Conservation (phyloP, 495 filamentous ascomycete species). For the Alectoria sarmentosa region DNA sequence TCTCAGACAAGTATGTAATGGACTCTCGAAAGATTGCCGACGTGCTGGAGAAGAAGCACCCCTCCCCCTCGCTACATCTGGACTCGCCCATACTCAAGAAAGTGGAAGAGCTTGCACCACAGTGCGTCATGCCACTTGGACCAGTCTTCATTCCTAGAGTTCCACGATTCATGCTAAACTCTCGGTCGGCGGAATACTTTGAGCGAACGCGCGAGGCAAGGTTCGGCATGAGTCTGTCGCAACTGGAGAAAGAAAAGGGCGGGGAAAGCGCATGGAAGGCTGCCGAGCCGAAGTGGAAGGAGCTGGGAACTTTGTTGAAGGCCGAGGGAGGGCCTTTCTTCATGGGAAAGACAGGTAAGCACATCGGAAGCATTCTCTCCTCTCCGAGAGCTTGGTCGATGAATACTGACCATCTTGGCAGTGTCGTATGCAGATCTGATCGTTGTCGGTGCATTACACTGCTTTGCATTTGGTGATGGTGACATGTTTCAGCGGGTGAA, state of each 20-base stretch:
- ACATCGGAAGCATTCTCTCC: not conserved
- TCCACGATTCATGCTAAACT: slow-evolving; percentile 34
- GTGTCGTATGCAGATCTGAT: slow-evolving; percentile 36
- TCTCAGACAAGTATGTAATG: slow-evolving; percentile 49
- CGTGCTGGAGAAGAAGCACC: slow-evolving; percentile 45
- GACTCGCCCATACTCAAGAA: slow-evolving; percentile 37
- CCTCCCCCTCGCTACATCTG: slow-evolving; percentile 45
- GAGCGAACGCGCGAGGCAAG: slow-evolving; percentile 31
- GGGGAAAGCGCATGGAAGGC: slow-evolving; percentile 36
- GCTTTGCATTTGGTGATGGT: slow-evolving; percentile 31
- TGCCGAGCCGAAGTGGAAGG: slow-evolving; percentile 31
- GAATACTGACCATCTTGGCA: not conserved
- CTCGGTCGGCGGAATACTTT: slow-evolving; percentile 40
- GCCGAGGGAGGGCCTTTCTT: slow-evolving; percentile 47
- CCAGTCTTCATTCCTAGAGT: slow-evolving; percentile 34
- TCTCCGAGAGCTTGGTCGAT: not conserved
- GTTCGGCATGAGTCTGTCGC: slow-evolving; percentile 39
- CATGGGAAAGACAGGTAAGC: slow-evolving; percentile 29
- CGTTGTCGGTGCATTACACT: slow-evolving; percentile 32
- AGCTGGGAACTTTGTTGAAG: slow-evolving; percentile 42
- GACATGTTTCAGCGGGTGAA: slow-evolving; percentile 29
- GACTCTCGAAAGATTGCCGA: slow-evolving; percentile 48
- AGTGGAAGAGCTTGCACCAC: slow-evolving; percentile 28
- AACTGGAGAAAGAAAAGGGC: slow-evolving; percentile 35
- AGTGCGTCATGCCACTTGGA: not conserved